Evolutionary conservation across 352 stramenopile species (phyloP).

Genomic region (Lagenidium giganteum): DNA sequence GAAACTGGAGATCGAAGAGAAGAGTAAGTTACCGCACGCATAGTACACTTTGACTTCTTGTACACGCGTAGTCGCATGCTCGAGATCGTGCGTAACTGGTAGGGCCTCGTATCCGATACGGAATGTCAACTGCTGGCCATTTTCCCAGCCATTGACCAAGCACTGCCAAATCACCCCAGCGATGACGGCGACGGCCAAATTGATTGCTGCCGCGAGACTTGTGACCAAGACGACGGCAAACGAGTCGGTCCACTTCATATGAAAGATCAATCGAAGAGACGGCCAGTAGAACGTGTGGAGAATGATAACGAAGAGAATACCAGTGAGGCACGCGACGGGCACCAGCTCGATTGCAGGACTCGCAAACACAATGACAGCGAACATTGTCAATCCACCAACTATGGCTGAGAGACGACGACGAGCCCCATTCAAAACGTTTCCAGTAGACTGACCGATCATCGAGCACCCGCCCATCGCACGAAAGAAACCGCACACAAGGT

Average conservation of each 20-base stretch:
- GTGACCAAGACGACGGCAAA: conserved; percentile 83
- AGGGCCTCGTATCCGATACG: conserved; percentile 8
- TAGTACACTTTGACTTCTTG: conserved; percentile 60
- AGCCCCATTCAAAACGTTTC: conserved; percentile 86
- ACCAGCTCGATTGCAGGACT: conserved; percentile 82
- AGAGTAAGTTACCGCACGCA: conserved; percentile 70
- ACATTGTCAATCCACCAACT: conserved; percentile 53
- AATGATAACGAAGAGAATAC: conserved; percentile 86
- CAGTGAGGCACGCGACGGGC: conserved; percentile 79
- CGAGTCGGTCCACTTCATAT: conserved; percentile 58
- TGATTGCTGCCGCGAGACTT: conserved; percentile 77
- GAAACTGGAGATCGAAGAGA: conserved; percentile 74
- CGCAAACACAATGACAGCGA: conserved; percentile 78
- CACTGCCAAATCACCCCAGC: conserved; percentile 81
- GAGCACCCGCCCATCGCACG: conserved; percentile 92
- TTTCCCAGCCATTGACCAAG: conserved; percentile 81
- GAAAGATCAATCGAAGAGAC: conserved; percentile 75
- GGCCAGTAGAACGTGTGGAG: conserved; percentile 90
- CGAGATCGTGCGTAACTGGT: neutral
- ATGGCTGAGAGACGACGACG: conserved; percentile 65
- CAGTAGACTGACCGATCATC: conserved; percentile 91
- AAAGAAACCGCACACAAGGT: conserved; percentile 90
- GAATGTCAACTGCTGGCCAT: conserved; percentile 37
- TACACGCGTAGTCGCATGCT: neutral
- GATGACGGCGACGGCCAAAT: conserved; percentile 84